A percentile compares a stretch with the other conserved stretches of the same genome.
phyloP scores from a whole-genome alignment of 805 yeast species.

The Schwanniomyces polymorphus region DNA sequence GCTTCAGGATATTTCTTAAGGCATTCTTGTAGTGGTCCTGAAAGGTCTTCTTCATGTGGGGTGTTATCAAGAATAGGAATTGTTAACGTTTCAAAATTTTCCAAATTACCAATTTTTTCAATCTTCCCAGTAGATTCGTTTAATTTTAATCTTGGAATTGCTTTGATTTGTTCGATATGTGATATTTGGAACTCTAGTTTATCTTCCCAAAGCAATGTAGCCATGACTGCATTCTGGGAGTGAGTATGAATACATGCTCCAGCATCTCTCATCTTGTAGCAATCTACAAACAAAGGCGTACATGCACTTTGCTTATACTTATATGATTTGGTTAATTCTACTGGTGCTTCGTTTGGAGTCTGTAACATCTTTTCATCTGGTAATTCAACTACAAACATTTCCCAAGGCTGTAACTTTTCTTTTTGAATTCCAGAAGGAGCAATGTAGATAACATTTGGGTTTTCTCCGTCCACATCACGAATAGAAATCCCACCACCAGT shows the following conservation, averaged over 20 bases:
- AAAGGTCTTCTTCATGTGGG: conserved; percentile 83
- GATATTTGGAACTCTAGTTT: conserved; percentile 70
- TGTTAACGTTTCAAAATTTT: conserved; percentile 69
- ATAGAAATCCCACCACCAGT: conserved; percentile 96
- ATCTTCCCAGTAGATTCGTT: conserved; percentile 36
- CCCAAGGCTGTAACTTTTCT: conserved; percentile 78
- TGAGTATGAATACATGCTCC: conserved; percentile 97
- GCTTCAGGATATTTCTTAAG: conserved; percentile 71
- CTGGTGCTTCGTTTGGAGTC: conserved; percentile 51
- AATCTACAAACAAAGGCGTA: conserved; percentile 81
- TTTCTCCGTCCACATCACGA: conserved; percentile 43
- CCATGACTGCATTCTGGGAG: conserved; percentile 84
- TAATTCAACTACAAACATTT: conserved; percentile 75
- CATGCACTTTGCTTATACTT: conserved; percentile 88
- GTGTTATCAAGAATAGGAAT: conserved; percentile 92
- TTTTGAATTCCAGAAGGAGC: conserved; percentile 98
- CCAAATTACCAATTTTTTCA: conserved; percentile 64
- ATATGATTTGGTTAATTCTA: conserved; percentile 35
- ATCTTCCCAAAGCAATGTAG: conserved; percentile 62
- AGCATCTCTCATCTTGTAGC: conserved; percentile 66
- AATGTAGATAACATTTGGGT: conserved; percentile 57
- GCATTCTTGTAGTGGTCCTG: conserved; percentile 62
- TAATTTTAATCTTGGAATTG: conserved; percentile 59
- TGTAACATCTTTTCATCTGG: conserved; percentile 52
- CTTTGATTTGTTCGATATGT: conserved; percentile 90